Base-by-base conservation (phyloP, 1,284 basidiomycete genomes). In the Porogramme epimiltina region DNA sequence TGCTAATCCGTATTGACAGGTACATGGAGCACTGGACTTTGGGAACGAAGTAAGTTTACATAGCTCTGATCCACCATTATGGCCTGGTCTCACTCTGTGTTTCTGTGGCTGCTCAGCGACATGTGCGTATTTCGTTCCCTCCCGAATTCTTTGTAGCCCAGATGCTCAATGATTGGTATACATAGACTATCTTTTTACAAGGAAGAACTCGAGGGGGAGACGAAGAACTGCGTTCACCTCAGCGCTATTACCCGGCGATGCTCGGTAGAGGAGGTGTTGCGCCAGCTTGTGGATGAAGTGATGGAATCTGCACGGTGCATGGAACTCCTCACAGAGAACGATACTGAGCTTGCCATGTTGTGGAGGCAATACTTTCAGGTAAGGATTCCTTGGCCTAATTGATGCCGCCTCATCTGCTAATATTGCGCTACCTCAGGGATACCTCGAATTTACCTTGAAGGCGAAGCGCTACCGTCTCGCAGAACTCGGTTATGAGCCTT, bases 151-250 rank as follows among this genome's bases (percentile, higher is more conserved):
- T 37, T 13, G n/a, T 2, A 5, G 2, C 19, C 4, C n/a, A 16
- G 20, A 18, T 22, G 31, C 4, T 31, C 4, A 18, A 3, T 31
- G 22, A 10, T 11, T 19, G 23, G 28, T 18, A 43, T 23, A 4
- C 1, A 18, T 20, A 59, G 58, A 11, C 24, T 59, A 4, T 59
- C 58, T 2, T 59, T 59, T 36, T 59, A 59, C 54, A 59, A 59
- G 25, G 58, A 59, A 23, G 37, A 49, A n/a, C 45, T 54, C 3
- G 58, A 40, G 8, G 37, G 51, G 5, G 58, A 59, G 25, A 54
- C 49, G 33, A 45, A 51, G 15, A 59, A 56, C 36, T 59, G 56
- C 36, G 39, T 56, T 18, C 47, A 52, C 26, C 40, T 59, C 9
- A 51, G 54, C 19, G 54, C 54, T 1, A 47, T 37, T 3, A 40